Conservation (phyloP, 2,329 filamentous ascomycete species). For the Tolypocladium pustulatum region DNA sequence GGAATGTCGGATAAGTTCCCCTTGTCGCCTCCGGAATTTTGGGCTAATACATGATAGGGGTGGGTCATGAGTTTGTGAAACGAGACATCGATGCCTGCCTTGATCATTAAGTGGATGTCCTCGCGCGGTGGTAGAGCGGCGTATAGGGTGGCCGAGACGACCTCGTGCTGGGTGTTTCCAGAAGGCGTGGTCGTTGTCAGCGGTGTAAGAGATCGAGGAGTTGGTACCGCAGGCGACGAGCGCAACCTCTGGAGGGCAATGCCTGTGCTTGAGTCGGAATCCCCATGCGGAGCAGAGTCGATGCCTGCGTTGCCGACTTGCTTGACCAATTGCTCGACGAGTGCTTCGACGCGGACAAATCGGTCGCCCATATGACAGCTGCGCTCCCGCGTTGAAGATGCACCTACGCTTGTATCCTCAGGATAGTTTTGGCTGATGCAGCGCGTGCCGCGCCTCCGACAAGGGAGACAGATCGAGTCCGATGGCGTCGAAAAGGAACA, state of each 20-base stretch:
- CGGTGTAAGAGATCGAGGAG: not conserved
- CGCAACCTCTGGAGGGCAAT: not conserved
- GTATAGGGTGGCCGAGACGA: not conserved
- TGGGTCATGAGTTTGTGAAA: not conserved
- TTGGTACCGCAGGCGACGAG: not conserved
- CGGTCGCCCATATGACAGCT: constrained; percentile 13
- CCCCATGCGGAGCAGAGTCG: not conserved
- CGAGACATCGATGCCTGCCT: not conserved
- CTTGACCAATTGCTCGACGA: constrained; percentile 18
- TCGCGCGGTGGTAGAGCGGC: not conserved
- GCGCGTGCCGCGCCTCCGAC: constrained; percentile 27
- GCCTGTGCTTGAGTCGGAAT: not conserved
- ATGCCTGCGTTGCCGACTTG: not conserved
- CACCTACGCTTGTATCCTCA: constrained; percentile 10
- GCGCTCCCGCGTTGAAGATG: not conserved
- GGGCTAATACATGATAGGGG: not conserved
- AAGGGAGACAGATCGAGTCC: constrained; percentile 31
- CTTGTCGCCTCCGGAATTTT: constrained; percentile 1
- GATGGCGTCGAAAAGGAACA: constrained; percentile 31
- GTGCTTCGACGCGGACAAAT: constrained; percentile 23
- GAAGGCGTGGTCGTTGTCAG: not conserved
- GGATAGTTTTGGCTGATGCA: constrained; percentile 39
- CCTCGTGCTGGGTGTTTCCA: too few species aligned
- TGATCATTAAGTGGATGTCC: not conserved
- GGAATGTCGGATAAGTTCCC: constrained; percentile 17